Base-by-base conservation (phyloP, 2,329 filamentous ascomycete genomes). In the Venturia asperata region DNA sequence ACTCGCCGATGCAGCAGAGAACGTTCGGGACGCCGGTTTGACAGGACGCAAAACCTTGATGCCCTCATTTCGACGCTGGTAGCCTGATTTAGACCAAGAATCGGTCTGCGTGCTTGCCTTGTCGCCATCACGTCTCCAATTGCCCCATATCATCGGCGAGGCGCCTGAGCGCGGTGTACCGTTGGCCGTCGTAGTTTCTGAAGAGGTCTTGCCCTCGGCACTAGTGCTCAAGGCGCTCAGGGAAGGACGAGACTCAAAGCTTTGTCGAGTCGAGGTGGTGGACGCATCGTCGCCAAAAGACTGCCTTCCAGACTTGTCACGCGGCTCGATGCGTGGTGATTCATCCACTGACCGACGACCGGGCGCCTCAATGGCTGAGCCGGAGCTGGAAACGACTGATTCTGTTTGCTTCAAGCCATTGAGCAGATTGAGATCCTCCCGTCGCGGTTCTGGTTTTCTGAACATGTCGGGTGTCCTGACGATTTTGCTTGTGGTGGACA, bases 31-130 rank as follows among this genome's bases (percentile, higher is more conserved):
- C 27, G 77, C 77, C 6, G 87, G 81, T 74, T 91, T 94, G 65
- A 82, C 83, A 1, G 93, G 87, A 72, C 92, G 91, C 63, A 97
- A 80, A 1, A 97, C 88, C 79, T 96, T 97, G 89, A 97, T 97
- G 62, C 86, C 87, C 62, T 89, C 85, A 80, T 72, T 85, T 77
- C 68, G 87, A 80, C 70, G 87, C 72, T 91, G 88, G 72, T 91
- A 91, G 70, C 85, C 42, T 19, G 52, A n/a, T 24, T 64, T 66
- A 17, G 62, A 34, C 52, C 58, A 60, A n/a, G 62, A 52, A 17
- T 41, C 45, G 21, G 60, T n/a, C 27, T 56, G 47, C 64, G 41
- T 63, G 64, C 67, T 69, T 61, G 69, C 55, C 70, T 72, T 76
- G 63, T 72, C 62, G 64, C 56, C 72, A 58, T 80, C 78, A 58